These are phyloP conservation scores for Pythium phragmitis DNA, from an alignment of 352 stramenopile genomes.

Conservation along the genomic window DNA sequence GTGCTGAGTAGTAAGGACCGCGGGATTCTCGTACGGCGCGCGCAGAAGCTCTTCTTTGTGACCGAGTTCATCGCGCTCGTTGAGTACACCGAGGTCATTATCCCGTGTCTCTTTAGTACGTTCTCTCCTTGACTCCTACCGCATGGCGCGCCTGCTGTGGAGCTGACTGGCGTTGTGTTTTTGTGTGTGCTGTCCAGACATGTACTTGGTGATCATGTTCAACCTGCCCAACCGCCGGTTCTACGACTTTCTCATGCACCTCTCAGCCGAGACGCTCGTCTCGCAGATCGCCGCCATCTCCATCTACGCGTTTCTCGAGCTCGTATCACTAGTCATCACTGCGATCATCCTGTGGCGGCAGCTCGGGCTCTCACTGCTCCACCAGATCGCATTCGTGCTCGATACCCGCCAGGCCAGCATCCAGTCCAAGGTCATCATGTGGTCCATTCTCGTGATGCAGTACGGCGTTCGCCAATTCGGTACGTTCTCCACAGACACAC, in stretches of 20 bases:
- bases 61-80: conserved; percentile 31
- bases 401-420: conserved; percentile 11
- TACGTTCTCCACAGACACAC: neutral
- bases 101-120: conserved; percentile 18
- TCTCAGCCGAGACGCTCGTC: conserved; percentile 5
- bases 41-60: conserved; percentile 26
- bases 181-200: neutral
- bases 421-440: conserved; percentile 19
- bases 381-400: conserved; percentile 21
- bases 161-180: neutral
- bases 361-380: conserved; percentile 10
- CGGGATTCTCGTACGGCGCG: conserved; percentile 2
- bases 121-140: neutral
- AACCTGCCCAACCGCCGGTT: conserved; percentile 27
- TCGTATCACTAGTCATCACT: neutral
- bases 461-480: conserved; percentile 12
- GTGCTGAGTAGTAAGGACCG: neutral
- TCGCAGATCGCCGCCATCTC: neutral
- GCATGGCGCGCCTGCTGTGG: too few relatives aligned
- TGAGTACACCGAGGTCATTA: conserved; percentile 37
- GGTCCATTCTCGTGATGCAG: conserved; percentile 15
- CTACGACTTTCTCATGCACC: conserved; percentile 23
- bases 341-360: conserved; percentile 1
- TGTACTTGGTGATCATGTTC: conserved; percentile 28
- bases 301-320: conserved; percentile 9